Percentiles rank a stretch among this genome's conserved stretches.
Evolutionary conservation across 352 stramenopile genomes (phyloP).

Genomic region (Pythium periplocum): DNA sequence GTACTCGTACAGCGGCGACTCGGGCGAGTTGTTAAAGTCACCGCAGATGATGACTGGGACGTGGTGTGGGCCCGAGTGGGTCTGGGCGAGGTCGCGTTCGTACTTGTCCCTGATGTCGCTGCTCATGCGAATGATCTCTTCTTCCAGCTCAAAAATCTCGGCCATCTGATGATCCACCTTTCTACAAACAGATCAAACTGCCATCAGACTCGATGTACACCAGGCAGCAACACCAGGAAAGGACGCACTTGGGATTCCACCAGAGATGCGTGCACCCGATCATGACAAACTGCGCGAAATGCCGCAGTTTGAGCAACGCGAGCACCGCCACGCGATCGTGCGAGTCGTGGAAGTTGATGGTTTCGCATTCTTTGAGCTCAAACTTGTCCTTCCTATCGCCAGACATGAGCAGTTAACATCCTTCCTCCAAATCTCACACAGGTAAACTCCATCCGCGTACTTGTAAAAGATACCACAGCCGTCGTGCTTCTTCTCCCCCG

Average conservation of each 20-base stretch:
- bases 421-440: too few relatives aligned
- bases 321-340: slow-evolving; percentile 85
- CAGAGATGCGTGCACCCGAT: slow-evolving; percentile 82
- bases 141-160: slow-evolving; percentile 76
- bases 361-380: slow-evolving; percentile 80
- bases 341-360: slow-evolving; percentile 82
- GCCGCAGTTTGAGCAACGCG: slow-evolving; percentile 76
- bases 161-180: slow-evolving; percentile 87
- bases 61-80: slow-evolving; percentile 39
- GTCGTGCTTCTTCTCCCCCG: slow-evolving; percentile 83
- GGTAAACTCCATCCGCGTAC: slow-evolving; percentile 18
- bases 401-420: slow-evolving; percentile 2
- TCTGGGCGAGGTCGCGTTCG: slow-evolving; percentile 46
- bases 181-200: slow-evolving; percentile 14
- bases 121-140: slow-evolving; percentile 79
- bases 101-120: slow-evolving; percentile 82
- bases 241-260: slow-evolving; percentile 81
- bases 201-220: neutral
- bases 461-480: slow-evolving; percentile 88
- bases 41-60: slow-evolving; percentile 77
- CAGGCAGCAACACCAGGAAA: neutral
- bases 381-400: slow-evolving; percentile 72
- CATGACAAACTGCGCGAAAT: slow-evolving; percentile 77
- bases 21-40: slow-evolving; percentile 86
- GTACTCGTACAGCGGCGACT: slow-evolving; percentile 83